A percentile compares a stretch with the other conserved stretches of the same genome.
Conservation (phyloP, 176 grass and related monocot genomes). For the Microstegium vimineum region DNA sequence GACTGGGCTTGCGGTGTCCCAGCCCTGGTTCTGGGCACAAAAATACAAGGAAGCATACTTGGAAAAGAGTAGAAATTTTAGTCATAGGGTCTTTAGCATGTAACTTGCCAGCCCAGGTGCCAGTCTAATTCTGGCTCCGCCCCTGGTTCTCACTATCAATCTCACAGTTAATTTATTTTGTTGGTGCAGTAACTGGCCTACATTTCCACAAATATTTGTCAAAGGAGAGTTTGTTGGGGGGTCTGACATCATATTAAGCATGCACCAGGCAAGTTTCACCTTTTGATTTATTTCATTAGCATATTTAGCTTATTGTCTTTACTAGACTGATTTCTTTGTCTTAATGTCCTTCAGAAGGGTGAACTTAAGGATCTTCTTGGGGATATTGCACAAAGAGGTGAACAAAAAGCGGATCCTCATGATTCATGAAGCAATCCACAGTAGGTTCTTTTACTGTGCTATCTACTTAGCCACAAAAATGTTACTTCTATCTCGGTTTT, state of each 20-base stretch:
- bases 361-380: conserved; percentile 71
- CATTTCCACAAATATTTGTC: conserved; percentile 98
- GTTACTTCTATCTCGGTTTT: not conserved
- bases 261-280: conserved; percentile 77
- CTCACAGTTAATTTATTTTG: not conserved
- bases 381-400: conserved; percentile 29
- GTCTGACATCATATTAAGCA: conserved; percentile 86
- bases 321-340: not conserved
- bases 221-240: conserved; percentile 94
- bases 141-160: not conserved
- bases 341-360: conserved; percentile 60
- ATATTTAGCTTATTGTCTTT: not conserved
- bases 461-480: not conserved
- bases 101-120: not conserved
- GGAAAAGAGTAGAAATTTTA: not conserved
- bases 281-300: not conserved
- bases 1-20: not conserved
- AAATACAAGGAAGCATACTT: not conserved
- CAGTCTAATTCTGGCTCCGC: not conserved
- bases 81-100: not conserved
- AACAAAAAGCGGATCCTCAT: conserved; percentile 11
- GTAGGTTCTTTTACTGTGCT: not conserved
- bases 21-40: not conserved
- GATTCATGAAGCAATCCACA: not conserved
- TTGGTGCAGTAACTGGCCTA: conserved; percentile 77